Evolutionary conservation across 345 rosid genomes (phyloP).

Genomic region (Pelargonium nanum): DNA sequence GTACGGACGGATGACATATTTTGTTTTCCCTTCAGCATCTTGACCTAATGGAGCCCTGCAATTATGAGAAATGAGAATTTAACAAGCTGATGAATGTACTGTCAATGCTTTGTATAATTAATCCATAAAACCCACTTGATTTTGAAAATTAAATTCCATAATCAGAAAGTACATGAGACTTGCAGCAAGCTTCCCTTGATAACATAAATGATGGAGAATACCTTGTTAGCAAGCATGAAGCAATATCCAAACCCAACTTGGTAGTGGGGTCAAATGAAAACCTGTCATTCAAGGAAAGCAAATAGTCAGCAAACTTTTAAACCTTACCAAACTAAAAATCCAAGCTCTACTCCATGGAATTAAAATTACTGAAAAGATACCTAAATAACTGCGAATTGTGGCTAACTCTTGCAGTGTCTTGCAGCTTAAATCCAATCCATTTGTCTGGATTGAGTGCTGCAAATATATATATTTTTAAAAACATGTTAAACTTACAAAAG

Average conservation of each 20-base stretch:
- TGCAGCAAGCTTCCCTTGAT: background rate
- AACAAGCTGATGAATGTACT: constrained; percentile 4
- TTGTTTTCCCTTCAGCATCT: constrained; percentile 74
- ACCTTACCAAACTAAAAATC: background rate
- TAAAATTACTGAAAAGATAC: constrained; percentile 18
- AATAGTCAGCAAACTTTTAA: background rate
- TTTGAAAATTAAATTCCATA: background rate
- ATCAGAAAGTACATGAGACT: background rate
- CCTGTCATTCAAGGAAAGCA: constrained; percentile 30
- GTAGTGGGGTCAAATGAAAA: constrained; percentile 78
- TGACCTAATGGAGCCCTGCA: constrained; percentile 77
- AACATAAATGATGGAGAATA: constrained; percentile 14
- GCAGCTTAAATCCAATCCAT: constrained; percentile 90
- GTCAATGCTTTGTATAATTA: background rate
- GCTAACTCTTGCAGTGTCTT: constrained; percentile 89
- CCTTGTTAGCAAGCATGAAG: constrained; percentile 90
- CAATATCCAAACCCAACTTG: constrained; percentile 74
- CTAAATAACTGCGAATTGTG: constrained; percentile 82
- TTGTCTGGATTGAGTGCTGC: constrained; percentile 81
- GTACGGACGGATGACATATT: constrained; percentile 90
- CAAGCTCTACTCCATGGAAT: background rate
- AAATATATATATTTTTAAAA: constrained; percentile 15
- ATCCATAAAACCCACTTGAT: background rate
- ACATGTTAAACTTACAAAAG: background rate
- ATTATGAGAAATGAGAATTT: constrained; percentile 7